Conservation (phyloP, 169 alveolate genomes). For the Plasmodium inui region DNA sequence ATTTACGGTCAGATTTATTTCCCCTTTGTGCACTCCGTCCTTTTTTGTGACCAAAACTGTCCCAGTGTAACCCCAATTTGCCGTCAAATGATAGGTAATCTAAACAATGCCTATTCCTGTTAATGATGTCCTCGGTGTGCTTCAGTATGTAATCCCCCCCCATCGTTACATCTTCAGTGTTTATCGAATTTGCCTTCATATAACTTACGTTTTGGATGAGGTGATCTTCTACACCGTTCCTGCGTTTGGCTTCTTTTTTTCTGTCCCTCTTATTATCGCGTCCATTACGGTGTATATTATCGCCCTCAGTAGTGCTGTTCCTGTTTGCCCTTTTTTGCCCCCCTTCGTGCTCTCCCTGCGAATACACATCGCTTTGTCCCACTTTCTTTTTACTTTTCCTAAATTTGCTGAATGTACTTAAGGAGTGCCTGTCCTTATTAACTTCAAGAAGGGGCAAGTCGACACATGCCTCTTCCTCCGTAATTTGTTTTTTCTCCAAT, state of each 20-base stretch:
- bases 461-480: neutral
- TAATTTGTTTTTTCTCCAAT: neutral
- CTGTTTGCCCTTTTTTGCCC: neutral
- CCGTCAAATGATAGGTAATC: neutral
- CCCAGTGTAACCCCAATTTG: neutral
- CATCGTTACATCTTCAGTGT: slow-evolving; percentile 3
- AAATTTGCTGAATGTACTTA: neutral
- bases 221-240: slow-evolving; percentile 21
- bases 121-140: neutral
- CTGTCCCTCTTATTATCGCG: neutral
- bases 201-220: slow-evolving; percentile 10
- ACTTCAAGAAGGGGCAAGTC: neutral
- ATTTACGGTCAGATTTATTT: neutral
- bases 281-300: neutral
- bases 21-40: neutral
- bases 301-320: neutral
- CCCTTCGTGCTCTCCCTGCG: neutral
- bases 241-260: neutral
- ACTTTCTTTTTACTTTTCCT: slow-evolving; percentile 1
- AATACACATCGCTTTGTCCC: neutral
- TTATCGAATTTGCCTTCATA: slow-evolving; percentile 16
- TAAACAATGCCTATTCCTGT: slow-evolving; percentile 33
- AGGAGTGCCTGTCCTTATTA: neutral
- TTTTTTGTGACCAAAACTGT: neutral
- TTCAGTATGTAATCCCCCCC: slow-evolving; percentile 18